Evolutionary conservation across 768 basidiomycete genomes (phyloP).

Genomic region (Glaciozyma martinii): DNA sequence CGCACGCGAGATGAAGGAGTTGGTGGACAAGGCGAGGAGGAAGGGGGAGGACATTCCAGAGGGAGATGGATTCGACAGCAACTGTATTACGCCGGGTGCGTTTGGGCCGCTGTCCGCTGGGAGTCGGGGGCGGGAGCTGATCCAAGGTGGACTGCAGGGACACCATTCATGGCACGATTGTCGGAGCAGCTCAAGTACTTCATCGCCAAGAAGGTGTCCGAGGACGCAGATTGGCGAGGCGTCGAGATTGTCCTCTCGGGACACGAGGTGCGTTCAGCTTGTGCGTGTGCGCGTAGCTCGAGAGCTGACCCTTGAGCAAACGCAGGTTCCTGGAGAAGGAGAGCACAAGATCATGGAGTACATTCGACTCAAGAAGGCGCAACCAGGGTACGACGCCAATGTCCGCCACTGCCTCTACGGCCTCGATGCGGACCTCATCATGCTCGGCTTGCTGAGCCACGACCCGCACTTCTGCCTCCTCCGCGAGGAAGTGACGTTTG

Average conservation of each 20-base stretch:
- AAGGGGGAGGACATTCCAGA: conserved; percentile 87
- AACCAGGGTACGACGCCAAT: conserved; percentile 92
- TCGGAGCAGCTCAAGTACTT: conserved; percentile 90
- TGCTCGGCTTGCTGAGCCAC: conserved; percentile 92
- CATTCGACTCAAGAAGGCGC: conserved; percentile 86
- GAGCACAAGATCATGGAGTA: conserved; percentile 99
- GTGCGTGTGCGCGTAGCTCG: neutral
- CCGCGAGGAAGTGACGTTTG: conserved; percentile 97
- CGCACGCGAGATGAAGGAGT: conserved; percentile 81
- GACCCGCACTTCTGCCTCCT: conserved; percentile 97
- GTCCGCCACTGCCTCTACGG: conserved; percentile 96
- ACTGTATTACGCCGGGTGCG: conserved; percentile 95
- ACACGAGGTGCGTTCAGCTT: conserved; percentile 56
- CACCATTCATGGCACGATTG: conserved; percentile 88
- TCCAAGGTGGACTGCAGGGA: conserved; percentile 50
- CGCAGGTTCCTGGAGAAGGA: conserved; percentile 78
- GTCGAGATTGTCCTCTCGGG: conserved; percentile 90
- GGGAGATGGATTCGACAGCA: conserved; percentile 86
- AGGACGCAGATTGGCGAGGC: conserved; percentile 90
- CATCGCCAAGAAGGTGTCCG: conserved; percentile 93
- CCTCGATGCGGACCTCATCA: conserved; percentile 94
- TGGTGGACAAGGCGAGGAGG: conserved; percentile 71
- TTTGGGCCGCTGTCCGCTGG: neutral
- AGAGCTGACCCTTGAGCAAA: neutral
- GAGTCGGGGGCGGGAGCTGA: neutral